These are phyloP conservation scores for Botryosphaeria dothidea DNA, from an alignment of 2,329 filamentous ascomycete species.

Conservation along the genomic window DNA sequence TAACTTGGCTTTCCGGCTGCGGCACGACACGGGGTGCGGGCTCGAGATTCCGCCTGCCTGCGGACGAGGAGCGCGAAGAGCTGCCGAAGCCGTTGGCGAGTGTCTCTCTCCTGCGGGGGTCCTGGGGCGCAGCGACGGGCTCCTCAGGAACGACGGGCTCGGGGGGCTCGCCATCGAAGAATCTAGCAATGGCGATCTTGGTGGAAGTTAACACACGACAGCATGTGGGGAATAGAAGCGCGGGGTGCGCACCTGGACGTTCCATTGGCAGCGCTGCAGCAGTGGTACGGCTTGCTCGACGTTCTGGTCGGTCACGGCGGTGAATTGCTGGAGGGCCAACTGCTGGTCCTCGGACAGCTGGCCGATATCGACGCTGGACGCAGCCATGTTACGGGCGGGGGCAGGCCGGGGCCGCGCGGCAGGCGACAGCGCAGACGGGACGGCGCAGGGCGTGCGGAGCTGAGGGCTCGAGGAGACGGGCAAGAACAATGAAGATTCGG, in stretches of 20 bases:
- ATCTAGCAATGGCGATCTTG: conserved; percentile 92
- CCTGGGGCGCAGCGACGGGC: conserved; percentile 60
- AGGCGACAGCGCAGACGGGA: not conserved
- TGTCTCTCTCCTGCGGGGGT: conserved; percentile 70
- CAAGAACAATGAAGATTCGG: too few species aligned
- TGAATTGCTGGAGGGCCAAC: conserved; percentile 83
- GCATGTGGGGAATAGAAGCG: not conserved
- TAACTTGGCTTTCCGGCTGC: conserved; percentile 64
- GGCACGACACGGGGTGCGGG: conserved; percentile 85
- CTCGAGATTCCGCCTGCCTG: conserved; percentile 51
- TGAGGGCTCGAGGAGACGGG: not conserved
- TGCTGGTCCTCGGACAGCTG: conserved; percentile 78
- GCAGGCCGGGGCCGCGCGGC: not conserved
- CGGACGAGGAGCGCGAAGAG: conserved; percentile 32
- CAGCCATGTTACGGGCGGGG: conserved; percentile 8
- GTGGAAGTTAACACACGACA: conserved; percentile 22
- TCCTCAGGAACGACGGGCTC: conserved; percentile 76
- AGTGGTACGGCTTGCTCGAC: conserved; percentile 74
- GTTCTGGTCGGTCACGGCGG: conserved; percentile 82
- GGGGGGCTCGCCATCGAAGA: conserved; percentile 93
- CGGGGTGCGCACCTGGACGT: conserved; percentile 68
- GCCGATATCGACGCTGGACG: conserved; percentile 55
- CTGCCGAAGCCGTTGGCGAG: conserved; percentile 57
- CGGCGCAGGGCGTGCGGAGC: not conserved
- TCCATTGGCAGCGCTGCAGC: conserved; percentile 89